phyloP scores from a whole-genome alignment of 1,139 yeast genomes.

The Taphrina sp. region DNA sequence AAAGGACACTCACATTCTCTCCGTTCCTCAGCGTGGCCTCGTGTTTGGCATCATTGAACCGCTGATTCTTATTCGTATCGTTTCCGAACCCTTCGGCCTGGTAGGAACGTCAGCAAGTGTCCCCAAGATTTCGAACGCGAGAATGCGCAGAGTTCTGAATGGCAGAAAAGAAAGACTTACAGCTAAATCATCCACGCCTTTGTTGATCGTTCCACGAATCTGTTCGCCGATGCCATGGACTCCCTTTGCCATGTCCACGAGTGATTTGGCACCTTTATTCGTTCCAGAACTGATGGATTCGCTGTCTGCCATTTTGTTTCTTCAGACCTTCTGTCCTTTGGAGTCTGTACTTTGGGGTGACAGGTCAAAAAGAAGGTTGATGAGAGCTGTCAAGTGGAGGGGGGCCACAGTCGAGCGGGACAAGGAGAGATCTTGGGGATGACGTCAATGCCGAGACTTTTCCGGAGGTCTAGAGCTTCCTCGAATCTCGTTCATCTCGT shows the following conservation, averaged over 20 bases:
- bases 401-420: too few species aligned
- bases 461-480: too few species aligned
- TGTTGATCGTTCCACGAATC: constrained; percentile 27
- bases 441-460: too few species aligned
- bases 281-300: constrained; percentile 11
- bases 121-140: neutral
- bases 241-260: constrained; percentile 16
- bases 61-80: constrained; percentile 21
- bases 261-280: constrained; percentile 8
- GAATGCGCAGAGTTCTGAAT: too few species aligned
- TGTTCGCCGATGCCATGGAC: constrained; percentile 31
- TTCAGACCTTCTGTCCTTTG: neutral
- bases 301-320: too few species aligned
- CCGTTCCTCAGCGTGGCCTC: constrained; percentile 21
- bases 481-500: too few species aligned
- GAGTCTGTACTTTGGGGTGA: neutral
- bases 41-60: constrained; percentile 22
- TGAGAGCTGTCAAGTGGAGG: neutral
- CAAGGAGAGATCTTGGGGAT: too few species aligned
- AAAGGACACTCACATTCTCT: constrained; percentile 13
- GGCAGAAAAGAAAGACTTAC: too few species aligned
- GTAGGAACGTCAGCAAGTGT: neutral
- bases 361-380: neutral
- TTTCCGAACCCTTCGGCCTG: constrained; percentile 15
- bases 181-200: constrained; percentile 28